Percentiles rank a stretch among this genome's conserved stretches.
Conservation (phyloP, 2,329 filamentous ascomycete species). For the Aphanoascus verrucosus region DNA sequence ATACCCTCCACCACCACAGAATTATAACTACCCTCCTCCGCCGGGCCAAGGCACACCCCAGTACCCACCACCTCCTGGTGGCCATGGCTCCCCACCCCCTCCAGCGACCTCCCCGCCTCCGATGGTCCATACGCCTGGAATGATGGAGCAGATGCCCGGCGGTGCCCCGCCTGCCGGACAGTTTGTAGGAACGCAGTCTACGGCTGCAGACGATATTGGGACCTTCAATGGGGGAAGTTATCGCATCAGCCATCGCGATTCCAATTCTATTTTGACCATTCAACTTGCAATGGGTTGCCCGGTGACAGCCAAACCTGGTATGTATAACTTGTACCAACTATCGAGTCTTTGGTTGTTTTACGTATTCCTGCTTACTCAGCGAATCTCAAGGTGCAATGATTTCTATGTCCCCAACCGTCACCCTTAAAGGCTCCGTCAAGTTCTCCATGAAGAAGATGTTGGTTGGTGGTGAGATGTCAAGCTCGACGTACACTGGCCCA, state of each 20-base stretch:
- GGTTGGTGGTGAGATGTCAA: conserved; percentile 64
- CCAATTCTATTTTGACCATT: conserved; percentile 78
- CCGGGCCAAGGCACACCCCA: conserved; percentile 6
- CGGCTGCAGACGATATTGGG: conserved; percentile 73
- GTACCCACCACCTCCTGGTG: conserved; percentile 9
- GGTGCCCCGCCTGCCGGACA: conserved; percentile 41
- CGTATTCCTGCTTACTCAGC: not conserved
- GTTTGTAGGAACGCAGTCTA: conserved; percentile 54
- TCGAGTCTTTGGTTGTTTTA: not conserved
- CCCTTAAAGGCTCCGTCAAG: conserved; percentile 68
- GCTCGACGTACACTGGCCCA: conserved; percentile 74
- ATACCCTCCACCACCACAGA: conserved; percentile 14
- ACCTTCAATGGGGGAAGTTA: conserved; percentile 95
- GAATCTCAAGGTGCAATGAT: conserved; percentile 70
- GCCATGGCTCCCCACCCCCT: conserved; percentile 13
- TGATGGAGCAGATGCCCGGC: conserved; percentile 5
- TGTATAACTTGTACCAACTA: conserved; percentile 2
- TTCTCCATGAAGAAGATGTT: conserved; percentile 90
- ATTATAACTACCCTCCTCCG: conserved; percentile 10
- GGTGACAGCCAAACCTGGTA: conserved; percentile 65
- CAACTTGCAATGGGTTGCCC: conserved; percentile 86
- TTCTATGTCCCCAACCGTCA: conserved; percentile 82
- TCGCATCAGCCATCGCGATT: conserved; percentile 81
- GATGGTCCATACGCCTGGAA: conserved; percentile 12
- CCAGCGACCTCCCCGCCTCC: not conserved